Percentiles rank a stretch among this genome's conserved stretches.
Conservation (phyloP, 345 rosid genomes). For the Arabidopsis suecica region DNA sequence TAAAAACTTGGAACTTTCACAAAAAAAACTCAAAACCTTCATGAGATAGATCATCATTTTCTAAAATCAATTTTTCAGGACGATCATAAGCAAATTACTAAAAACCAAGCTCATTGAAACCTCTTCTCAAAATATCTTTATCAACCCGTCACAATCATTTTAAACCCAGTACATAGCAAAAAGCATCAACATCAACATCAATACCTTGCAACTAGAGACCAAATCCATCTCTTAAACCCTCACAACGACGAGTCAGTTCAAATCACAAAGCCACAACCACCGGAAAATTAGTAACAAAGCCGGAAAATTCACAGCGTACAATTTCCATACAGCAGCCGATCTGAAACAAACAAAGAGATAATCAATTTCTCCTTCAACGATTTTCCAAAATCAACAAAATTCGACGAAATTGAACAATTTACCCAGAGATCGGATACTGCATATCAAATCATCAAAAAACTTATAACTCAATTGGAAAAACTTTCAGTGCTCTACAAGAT, state of each 20-base stretch:
- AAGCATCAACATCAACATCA: not conserved
- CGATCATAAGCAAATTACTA: not conserved
- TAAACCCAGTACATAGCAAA: not conserved
- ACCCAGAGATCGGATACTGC: slow-evolving; percentile 46
- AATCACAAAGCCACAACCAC: slow-evolving; percentile 29
- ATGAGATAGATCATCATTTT: not conserved
- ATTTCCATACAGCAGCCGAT: slow-evolving; percentile 53
- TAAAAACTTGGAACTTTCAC: not conserved
- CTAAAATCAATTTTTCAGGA: not conserved
- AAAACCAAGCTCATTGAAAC: not conserved
- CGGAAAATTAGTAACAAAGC: slow-evolving; percentile 42
- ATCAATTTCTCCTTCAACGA: not conserved
- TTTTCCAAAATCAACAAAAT: not conserved
- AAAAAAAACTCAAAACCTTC: not conserved
- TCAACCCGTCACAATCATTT: not conserved
- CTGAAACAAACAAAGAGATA: slow-evolving; percentile 35
- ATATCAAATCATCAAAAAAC: slow-evolving; percentile 20
- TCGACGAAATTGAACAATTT: slow-evolving; percentile 18
- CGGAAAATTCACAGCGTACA: slow-evolving; percentile 37
- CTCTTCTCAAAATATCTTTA: not conserved
- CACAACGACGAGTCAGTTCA: slow-evolving; percentile 26
- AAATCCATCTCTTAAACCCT: slow-evolving; percentile 67
- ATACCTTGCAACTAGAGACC: slow-evolving; percentile 78
- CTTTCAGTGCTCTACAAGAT: slow-evolving; percentile 46
- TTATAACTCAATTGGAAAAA: not conserved